These are phyloP conservation scores for Verticillium longisporum DNA, from an alignment of 2,329 filamentous ascomycete genomes.

Conservation along the genomic window DNA sequence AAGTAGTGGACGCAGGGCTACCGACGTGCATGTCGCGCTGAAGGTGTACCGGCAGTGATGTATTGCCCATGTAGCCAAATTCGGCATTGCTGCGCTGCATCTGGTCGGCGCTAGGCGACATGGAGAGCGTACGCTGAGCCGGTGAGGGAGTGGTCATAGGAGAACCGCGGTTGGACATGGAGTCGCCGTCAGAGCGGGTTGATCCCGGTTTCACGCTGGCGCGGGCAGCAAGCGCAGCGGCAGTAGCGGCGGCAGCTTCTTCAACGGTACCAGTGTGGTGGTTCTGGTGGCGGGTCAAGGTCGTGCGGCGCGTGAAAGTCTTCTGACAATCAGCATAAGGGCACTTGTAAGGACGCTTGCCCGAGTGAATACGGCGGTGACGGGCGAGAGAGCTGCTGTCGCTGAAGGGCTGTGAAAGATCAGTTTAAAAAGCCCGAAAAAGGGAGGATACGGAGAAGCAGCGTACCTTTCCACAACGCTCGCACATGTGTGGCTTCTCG, in stretches of 20 bases:
- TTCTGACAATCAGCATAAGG: conserved; percentile 97
- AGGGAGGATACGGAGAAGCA: not conserved
- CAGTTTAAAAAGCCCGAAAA: conserved; percentile 13
- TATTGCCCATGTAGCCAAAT: conserved; percentile 71
- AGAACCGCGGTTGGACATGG: conserved; percentile 64
- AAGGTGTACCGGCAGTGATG: conserved; percentile 75
- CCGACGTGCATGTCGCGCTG: conserved; percentile 66
- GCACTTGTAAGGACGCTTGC: conserved; percentile 94
- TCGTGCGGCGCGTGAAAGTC: conserved; percentile 94
- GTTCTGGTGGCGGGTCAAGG: conserved; percentile 90
- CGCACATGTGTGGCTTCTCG: conserved; percentile 97
- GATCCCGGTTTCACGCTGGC: conserved; percentile 31
- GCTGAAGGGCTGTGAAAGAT: conserved; percentile 69
- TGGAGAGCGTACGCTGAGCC: conserved; percentile 68
- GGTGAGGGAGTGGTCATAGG: conserved; percentile 78
- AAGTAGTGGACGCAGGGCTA: conserved; percentile 63
- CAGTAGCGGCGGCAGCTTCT: conserved; percentile 83
- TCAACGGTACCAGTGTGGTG: conserved; percentile 93
- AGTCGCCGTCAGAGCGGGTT: conserved; percentile 62
- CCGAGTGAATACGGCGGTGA: conserved; percentile 90
- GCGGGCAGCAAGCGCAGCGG: conserved; percentile 66
- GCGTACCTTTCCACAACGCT: conserved; percentile 85
- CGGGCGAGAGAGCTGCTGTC: conserved; percentile 91
- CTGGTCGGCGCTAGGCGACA: conserved; percentile 67
- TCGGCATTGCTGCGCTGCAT: conserved; percentile 60